Base-by-base conservation (phyloP, 2,329 filamentous ascomycete genomes). In the Penicillium sp. region DNA sequence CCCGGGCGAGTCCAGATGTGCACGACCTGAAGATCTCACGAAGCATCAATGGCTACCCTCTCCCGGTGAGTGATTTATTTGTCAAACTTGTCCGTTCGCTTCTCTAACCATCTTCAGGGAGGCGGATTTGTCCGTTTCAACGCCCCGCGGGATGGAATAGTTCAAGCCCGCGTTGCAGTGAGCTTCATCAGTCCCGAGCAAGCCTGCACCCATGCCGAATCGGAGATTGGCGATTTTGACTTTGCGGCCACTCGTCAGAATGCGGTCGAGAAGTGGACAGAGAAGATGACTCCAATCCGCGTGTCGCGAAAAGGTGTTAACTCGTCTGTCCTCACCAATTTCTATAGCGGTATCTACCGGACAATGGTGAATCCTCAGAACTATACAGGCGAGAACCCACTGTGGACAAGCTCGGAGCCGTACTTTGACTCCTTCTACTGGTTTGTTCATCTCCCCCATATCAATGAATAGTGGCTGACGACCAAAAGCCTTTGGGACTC, bases 401-500 rank as follows among this genome's bases (percentile, higher is more conserved):
- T 80, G 0, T 87, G 83, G 81, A 56, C 72, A 1, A 81, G 76
- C 35, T 66, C 64, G 1, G 81, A 85, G 60, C 83, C 82, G 0
- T 87, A 86, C 50, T 87, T 82, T 58, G 83, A 86, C 59, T 84
- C 81, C 0, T 86, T 84, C 48, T 88, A 88, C 61, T 87, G 82
- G 73, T 76, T 53, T 45, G 61, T 51, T 17, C 2, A n/a, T 5
- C 3, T 13, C 1, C 16, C n/a, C n/a, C n/a, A n/a, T n/a, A n/a
- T n/a, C 33, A 3, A 19, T 20, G 20, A 11, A 8, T 29, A 16
- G 21, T 21, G 15, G 25, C 53, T 60, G 16, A 54, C 37, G 15
- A 15, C 29, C 21, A 13, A 9, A 33, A 66, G 64, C 51, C 77
- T 86, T 2, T 87, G 83, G 83, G 83, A 86, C 52, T 77, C 75